These are phyloP conservation scores for Dicorynia guianensis DNA, from an alignment of 306 rosid genomes.

Conservation along the genomic window DNA sequence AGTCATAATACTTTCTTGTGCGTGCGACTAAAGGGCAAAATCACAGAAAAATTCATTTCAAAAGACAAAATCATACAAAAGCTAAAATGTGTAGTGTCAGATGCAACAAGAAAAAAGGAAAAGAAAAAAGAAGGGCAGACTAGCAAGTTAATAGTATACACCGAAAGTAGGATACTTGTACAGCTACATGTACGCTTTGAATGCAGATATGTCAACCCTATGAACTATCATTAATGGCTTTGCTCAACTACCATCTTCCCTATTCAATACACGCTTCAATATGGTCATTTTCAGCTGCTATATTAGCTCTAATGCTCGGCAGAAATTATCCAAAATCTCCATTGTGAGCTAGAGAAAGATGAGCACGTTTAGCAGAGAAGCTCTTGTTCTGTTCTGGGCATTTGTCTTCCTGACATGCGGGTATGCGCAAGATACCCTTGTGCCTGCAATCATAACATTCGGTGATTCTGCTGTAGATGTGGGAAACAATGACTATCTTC, in stretches of 20 bases:
- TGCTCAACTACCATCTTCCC: constrained; percentile 76
- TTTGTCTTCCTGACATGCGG: constrained; percentile 45
- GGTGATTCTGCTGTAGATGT: constrained; percentile 96
- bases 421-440: constrained; percentile 52
- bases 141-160: no score
- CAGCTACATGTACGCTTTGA: not conserved
- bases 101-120: not conserved
- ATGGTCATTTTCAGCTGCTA: constrained; percentile 42
- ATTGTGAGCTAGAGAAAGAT: constrained; percentile 41
- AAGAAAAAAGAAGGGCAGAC: constrained; percentile 24
- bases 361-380: constrained; percentile 42
- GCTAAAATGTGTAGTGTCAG: not conserved
- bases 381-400: constrained; percentile 52
- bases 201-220: constrained; percentile 41
- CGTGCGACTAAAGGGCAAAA: not conserved
- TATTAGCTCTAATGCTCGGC: constrained; percentile 42
- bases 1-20: constrained; percentile 5
- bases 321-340: constrained; percentile 33
- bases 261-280: constrained; percentile 42
- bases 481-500: constrained; percentile 86
- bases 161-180: not conserved
- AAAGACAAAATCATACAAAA: not conserved
- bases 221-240: constrained; percentile 56
- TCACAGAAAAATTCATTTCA: no score
- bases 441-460: constrained; percentile 83